These are phyloP conservation scores for Microbotryum lychnidis-dioicae DNA, from an alignment of 1,284 basidiomycete genomes.

Conservation along the genomic window DNA sequence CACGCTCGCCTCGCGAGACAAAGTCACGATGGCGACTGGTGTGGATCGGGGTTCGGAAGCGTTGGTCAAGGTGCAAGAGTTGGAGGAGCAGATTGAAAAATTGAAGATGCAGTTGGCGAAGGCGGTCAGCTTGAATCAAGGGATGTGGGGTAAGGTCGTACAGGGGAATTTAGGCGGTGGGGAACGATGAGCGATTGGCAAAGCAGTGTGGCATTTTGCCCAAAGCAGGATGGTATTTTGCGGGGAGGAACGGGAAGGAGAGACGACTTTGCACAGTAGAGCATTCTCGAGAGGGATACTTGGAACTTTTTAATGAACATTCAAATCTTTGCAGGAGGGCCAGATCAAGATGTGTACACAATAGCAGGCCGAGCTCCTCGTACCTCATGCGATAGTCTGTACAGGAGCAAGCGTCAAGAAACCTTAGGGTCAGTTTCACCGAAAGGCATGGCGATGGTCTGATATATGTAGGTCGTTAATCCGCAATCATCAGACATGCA, in stretches of 20 bases:
- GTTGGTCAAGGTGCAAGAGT: slow-evolving; percentile 6
- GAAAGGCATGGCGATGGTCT: no score
- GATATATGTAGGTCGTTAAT: no score
- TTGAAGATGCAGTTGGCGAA: slow-evolving; percentile 26
- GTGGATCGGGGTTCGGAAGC: not conserved
- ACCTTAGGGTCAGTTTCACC: no score
- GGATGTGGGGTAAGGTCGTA: slow-evolving; percentile 32
- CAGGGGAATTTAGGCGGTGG: slow-evolving; percentile 18
- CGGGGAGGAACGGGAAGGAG: not conserved
- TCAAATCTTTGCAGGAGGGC: no score
- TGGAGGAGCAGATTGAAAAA: slow-evolving; percentile 25
- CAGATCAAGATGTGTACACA: no score
- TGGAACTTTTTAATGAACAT: not conserved
- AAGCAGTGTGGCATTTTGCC: not conserved
- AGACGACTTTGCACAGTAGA: not conserved
- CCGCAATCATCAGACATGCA: no score
- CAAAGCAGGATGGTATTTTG: no score
- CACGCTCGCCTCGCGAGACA: not conserved
- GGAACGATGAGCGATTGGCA: not conserved
- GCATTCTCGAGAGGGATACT: not conserved
- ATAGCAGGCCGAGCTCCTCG: no score
- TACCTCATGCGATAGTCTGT: no score
- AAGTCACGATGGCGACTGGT: not conserved
- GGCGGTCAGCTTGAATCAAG: slow-evolving; percentile 27
- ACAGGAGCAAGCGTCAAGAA: no score